Evolutionary conservation across 2,329 filamentous ascomycete species (phyloP), one percentile per base, ranked within the genome.

Genomic region (Claviceps maximensis): DNA sequence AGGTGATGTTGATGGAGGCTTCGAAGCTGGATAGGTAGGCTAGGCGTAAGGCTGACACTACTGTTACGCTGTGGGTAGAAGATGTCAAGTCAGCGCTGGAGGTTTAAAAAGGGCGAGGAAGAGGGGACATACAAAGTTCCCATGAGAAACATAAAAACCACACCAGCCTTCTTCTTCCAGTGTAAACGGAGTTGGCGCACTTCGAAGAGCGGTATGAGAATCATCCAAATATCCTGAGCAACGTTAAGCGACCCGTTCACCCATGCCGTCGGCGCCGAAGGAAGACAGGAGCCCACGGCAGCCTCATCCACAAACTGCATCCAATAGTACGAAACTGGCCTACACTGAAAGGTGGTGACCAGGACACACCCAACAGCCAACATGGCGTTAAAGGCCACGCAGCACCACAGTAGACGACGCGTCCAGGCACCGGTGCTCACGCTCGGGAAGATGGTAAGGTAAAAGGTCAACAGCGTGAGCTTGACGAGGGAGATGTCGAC

Each of bases 401-500:
- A 70, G 42, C 52, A 65, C 60, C 65, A 69, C 7, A 75, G 61
- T 12, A 71, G 46, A 7, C 63, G 62, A 27, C 67, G 65, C 27
- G 53, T 54, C 49, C 53, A 49, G 17, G 9, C 12, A 12, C 29
- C n/a, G 23, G 74, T 65, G 12, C 49, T 55, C 1, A 52, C 56
- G 1, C 61, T 58, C 0, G 72, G 73, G 55, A 79, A 79, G 51
- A 79, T 71, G 48, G 72, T 70, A 33, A 74, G 64, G 59, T 76
- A 78, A 62, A 79, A 76, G 57, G 74, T 64, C 12, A 78, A 65
- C 44, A 79, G 67, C 5, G 74, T 71, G 27, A 74, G 61, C 57
- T 77, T 75, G 40, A 74, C 67, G 44, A 75, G 60, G n/a, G 69
- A 62, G 13, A 75, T 61, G 21, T 69, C 62, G 3, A 63, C 53